A percentile compares a stretch with the other conserved stretches of the same genome.
These are phyloP conservation scores for Venturia oleaginea DNA, from an alignment of 2,329 filamentous ascomycete genomes.

Conservation along the genomic window DNA sequence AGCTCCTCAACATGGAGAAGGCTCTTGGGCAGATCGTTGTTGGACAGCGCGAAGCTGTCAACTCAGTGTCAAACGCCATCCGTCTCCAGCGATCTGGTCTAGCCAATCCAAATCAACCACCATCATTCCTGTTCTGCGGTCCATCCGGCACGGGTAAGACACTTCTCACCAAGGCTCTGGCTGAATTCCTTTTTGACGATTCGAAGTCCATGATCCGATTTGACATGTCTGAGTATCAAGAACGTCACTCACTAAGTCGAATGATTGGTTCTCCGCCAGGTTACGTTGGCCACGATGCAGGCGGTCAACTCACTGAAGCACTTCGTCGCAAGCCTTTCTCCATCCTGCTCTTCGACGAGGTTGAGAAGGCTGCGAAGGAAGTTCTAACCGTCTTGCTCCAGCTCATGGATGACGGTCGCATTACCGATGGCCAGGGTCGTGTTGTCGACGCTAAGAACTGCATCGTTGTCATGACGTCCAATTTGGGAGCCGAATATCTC, in stretches of 20 bases:
- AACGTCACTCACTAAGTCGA: slow-evolving; percentile 85
- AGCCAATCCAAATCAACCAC: slow-evolving; percentile 90
- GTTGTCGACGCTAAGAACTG: slow-evolving; percentile 94
- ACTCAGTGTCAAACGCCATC: slow-evolving; percentile 90
- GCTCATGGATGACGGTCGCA: slow-evolving; percentile 97
- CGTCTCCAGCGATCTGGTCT: slow-evolving; percentile 90
- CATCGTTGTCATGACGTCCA: slow-evolving; percentile 98
- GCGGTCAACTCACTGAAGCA: slow-evolving; percentile 90
- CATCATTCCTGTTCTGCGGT: slow-evolving; percentile 97
- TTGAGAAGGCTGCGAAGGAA: slow-evolving; percentile 98
- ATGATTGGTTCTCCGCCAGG: slow-evolving; percentile 98
- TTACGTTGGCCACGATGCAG: slow-evolving; percentile 93
- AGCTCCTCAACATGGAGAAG: slow-evolving; percentile 94
- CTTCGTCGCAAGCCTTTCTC: slow-evolving; percentile 94
- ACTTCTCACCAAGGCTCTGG: slow-evolving; percentile 88
- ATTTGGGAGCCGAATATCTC: slow-evolving; percentile 91
- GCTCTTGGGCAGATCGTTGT: slow-evolving; percentile 76
- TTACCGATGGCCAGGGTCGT: slow-evolving; percentile 94
- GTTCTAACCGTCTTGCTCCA: slow-evolving; percentile 94
- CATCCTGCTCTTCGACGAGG: slow-evolving; percentile 93
- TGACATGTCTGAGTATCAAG: slow-evolving; percentile 99
- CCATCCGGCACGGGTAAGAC: slow-evolving; percentile 98
- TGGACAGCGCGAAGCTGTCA: slow-evolving; percentile 88
- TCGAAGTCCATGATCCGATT: slow-evolving; percentile 96
- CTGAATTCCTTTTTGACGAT: slow-evolving; percentile 97